Percentiles rank a stretch among this genome's conserved stretches.
These are phyloP conservation scores for Thermothelomyces thermophilus DNA, from an alignment of 2,329 filamentous ascomycete species.

Conservation along the genomic window DNA sequence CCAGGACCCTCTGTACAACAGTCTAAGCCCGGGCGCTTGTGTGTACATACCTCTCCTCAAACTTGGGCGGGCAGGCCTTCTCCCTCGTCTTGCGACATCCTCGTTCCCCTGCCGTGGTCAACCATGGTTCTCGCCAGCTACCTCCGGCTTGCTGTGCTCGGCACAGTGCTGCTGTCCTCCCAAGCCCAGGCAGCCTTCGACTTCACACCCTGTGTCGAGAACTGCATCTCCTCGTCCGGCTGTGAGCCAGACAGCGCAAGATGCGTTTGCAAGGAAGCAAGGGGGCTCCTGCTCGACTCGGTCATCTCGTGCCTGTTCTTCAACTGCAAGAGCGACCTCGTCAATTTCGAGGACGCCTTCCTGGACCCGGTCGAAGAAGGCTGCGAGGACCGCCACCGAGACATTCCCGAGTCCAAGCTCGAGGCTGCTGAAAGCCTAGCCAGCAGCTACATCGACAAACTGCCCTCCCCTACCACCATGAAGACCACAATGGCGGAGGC, in stretches of 20 bases:
- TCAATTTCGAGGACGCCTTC: conserved; percentile 27
- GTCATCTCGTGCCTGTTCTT: conserved; percentile 35
- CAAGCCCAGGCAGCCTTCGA: conserved; percentile 6
- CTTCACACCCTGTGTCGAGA: conserved; percentile 30
- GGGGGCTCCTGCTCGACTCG: conserved; percentile 31
- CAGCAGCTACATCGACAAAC: conserved; percentile 19
- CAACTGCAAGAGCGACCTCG: conserved; percentile 31
- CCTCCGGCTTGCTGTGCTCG: conserved; percentile 12
- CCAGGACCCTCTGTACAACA: too few species aligned
- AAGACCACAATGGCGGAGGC: conserved; percentile 11
- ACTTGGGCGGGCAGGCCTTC: too few species aligned
- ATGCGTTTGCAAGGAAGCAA: conserved; percentile 34
- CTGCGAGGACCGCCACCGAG: conserved; percentile 28
- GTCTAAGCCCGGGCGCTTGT: too few species aligned
- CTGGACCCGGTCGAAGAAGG: conserved; percentile 29
- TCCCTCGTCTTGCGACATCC: not conserved
- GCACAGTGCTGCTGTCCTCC: conserved; percentile 6
- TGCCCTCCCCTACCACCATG: conserved; percentile 18
- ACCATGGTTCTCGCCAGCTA: conserved; percentile 10
- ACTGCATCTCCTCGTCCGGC: conserved; percentile 31
- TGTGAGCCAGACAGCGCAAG: conserved; percentile 29
- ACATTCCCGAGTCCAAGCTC: conserved; percentile 31
- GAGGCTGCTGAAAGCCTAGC: conserved; percentile 27
- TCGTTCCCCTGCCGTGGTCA: not conserved
- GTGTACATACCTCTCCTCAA: too few species aligned